phyloP scores from a whole-genome alignment of 2,329 filamentous ascomycete species.

The Atkinsonella texensis region DNA sequence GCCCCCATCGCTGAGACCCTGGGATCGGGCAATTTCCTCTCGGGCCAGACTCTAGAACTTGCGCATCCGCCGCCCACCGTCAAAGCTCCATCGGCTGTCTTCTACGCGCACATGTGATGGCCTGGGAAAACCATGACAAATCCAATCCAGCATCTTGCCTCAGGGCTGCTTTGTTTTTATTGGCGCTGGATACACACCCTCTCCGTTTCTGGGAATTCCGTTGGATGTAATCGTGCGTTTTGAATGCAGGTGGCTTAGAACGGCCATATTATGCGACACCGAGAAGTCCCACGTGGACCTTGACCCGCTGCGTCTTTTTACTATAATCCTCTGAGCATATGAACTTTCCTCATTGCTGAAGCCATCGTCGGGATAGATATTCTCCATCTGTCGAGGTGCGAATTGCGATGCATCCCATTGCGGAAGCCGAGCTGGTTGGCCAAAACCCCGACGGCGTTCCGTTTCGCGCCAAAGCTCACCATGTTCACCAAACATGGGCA shows the following conservation, averaged over 20 bases:
- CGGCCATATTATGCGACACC: background rate
- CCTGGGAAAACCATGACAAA: background rate
- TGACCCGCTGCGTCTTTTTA: slow-evolving; percentile 2
- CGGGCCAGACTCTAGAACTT: background rate
- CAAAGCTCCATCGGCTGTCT: background rate
- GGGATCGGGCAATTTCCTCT: background rate
- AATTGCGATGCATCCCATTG: slow-evolving; percentile 23
- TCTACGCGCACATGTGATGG: background rate
- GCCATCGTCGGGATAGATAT: too few species aligned
- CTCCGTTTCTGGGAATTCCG: background rate
- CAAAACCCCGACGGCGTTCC: slow-evolving; percentile 36
- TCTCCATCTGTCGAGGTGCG: background rate
- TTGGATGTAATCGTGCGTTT: background rate
- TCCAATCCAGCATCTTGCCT: background rate
- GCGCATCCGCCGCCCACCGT: background rate
- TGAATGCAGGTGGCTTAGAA: background rate
- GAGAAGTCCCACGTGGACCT: background rate
- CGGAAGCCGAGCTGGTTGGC: slow-evolving; percentile 21
- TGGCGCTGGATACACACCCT: background rate
- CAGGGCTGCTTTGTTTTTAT: background rate
- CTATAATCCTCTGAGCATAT: background rate
- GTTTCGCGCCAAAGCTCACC: slow-evolving; percentile 61
- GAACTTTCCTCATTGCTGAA: background rate
- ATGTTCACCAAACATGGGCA: slow-evolving; percentile 89
- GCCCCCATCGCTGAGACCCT: background rate